Percentiles rank a stretch among this genome's conserved stretches.
Conservation (phyloP, 805 yeast species). For the Lipomyces yamanashiensis region DNA sequence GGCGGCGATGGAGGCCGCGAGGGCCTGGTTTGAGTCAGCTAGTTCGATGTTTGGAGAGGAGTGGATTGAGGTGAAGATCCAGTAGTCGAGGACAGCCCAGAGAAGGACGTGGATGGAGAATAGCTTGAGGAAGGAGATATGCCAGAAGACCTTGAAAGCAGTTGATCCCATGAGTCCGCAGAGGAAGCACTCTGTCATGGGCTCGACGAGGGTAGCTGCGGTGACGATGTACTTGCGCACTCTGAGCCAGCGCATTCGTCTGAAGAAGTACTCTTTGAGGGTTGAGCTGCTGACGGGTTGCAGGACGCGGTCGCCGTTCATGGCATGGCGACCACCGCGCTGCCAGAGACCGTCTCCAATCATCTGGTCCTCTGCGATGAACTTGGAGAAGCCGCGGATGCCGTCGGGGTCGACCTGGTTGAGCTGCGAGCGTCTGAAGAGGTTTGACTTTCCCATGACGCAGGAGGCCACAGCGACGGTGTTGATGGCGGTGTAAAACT, state of each 20-base stretch:
- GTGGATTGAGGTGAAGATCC: conserved; percentile 57
- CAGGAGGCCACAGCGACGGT: conserved; percentile 80
- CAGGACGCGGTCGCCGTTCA: conserved; percentile 76
- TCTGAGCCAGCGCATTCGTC: conserved; percentile 84
- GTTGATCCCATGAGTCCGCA: conserved; percentile 70
- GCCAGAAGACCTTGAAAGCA: conserved; percentile 55
- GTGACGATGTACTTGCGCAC: conserved; percentile 87
- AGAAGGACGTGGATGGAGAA: conserved; percentile 58
- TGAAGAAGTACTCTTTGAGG: conserved; percentile 60
- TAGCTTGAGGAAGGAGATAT: conserved; percentile 48
- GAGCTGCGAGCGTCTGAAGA: conserved; percentile 70
- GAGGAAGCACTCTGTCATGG: conserved; percentile 77
- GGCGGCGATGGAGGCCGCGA: conserved; percentile 17
- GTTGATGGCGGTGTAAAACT: conserved; percentile 80
- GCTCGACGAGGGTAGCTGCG: conserved; percentile 82
- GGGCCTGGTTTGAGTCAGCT: conserved; percentile 31
- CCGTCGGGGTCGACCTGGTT: conserved; percentile 50
- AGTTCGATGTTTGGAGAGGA: conserved; percentile 40
- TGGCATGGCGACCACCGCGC: conserved; percentile 65
- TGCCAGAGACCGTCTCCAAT: conserved; percentile 86
- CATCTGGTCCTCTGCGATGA: conserved; percentile 92
- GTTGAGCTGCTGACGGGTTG: conserved; percentile 64
- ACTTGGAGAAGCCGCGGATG: conserved; percentile 71
- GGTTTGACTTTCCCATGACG: conserved; percentile 86
- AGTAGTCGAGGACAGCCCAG: conserved; percentile 71